Base-by-base conservation (phyloP, 2,329 filamentous ascomycete genomes). In the Fusarium pseudocircinatum region DNA sequence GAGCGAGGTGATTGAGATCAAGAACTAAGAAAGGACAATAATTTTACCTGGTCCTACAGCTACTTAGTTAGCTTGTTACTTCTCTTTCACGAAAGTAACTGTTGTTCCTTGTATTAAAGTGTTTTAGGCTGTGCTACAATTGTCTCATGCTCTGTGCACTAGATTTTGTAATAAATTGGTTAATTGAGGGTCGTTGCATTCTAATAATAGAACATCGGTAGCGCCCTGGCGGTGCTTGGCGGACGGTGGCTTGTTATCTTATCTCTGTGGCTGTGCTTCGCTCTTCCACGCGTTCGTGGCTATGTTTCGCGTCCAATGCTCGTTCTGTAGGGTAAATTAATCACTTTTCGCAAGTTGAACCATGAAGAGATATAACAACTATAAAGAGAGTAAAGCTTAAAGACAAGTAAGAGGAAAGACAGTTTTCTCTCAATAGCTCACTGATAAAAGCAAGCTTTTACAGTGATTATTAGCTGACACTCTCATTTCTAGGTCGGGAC, bases 1-100 rank as follows among this genome's bases (percentile, higher is more conserved):
- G 9, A 24, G 24, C 15, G 70, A 69, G 7, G 39, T 60, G 4
- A 43, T 75, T 15, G 43, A 75, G 10, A 24, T 47, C 0, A 71
- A 73, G 46, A 66, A 75, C 16, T 74, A 73, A n/a, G 22, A 22
- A 26, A 28, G 15, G 28, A 16, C 7, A 42, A 24, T 9, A 18
- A 4, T 30, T 4, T 24, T 20, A 12, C 36, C 2, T 6, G 39
- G n/a, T 14, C n/a, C 12, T 28, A 4, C 18, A 22, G 24, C 39
- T 13, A 36, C 26, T 18, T 32, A 14, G 28, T 28, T 7, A 28
- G 15, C 15, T 28, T 1, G 24, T 10, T 36, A 9, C 28, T 22
- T 11, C n/a, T 36, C 14, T 15, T 2, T 10, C 1, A 1, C 1
- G 1, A 28, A 20, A 47, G 18, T 7, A 12, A 6, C 20, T 4